These are phyloP conservation scores for Diaporthe destruens DNA, from an alignment of 2,329 filamentous ascomycete genomes.

Conservation along the genomic window DNA sequence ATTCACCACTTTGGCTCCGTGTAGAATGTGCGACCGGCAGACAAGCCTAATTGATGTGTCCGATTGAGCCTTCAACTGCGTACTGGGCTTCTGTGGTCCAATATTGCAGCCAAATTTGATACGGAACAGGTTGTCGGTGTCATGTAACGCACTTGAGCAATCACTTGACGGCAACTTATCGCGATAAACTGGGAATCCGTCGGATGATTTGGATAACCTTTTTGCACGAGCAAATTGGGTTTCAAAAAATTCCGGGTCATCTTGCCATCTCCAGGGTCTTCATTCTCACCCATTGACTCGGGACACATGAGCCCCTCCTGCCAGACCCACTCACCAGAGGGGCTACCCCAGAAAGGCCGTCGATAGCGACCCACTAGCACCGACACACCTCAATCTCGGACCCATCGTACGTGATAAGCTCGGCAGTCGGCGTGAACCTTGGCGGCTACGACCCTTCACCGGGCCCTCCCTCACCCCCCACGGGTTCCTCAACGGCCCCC, in stretches of 20 bases:
- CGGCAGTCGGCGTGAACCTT: conserved; percentile 1
- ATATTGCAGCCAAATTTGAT: not conserved
- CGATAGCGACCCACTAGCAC: conserved; percentile 21
- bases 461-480: not conserved
- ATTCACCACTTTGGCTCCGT: not conserved
- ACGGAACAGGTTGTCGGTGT: not conserved
- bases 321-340: conserved; percentile 40
- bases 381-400: conserved; percentile 33
- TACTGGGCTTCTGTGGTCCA: no score
- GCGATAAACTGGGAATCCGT: not conserved
- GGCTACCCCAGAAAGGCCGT: conserved; percentile 32
- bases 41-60: not conserved
- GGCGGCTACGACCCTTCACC: not conserved
- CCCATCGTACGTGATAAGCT: conserved; percentile 26
- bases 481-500: not conserved
- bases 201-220: not conserved
- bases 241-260: not conserved
- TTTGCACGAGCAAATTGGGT: not conserved
- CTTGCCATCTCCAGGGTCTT: not conserved
- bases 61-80: no score
- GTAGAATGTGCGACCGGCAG: no score
- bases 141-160: not conserved
- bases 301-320: conserved; percentile 13
- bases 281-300: not conserved
- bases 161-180: not conserved